These are phyloP conservation scores for Backusella circina DNA, from an alignment of 192 early-diverging fungal species.

Conservation along the genomic window DNA sequence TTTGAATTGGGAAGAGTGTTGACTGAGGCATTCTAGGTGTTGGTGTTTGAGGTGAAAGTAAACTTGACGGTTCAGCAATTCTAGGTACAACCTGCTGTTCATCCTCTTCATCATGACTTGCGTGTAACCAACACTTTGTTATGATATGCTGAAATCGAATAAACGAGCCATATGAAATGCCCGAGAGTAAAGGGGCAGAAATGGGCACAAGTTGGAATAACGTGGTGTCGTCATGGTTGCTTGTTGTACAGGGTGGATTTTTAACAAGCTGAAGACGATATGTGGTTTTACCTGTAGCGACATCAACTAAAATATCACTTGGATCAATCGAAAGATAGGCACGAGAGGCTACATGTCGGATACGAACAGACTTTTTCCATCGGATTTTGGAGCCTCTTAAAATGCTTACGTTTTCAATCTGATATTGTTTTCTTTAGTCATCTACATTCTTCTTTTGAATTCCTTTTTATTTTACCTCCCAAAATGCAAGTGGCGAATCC, in stretches of 20 bases:
- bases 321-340: slow-evolving; percentile 24
- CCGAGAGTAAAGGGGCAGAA: background rate
- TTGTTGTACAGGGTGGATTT: background rate
- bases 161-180: slow-evolving; percentile 13
- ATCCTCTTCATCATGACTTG: background rate
- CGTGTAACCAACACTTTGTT: slow-evolving; percentile 21
- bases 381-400: slow-evolving; percentile 3
- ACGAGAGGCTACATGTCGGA: slow-evolving; percentile 22
- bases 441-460: background rate
- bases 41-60: background rate
- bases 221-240: slow-evolving; percentile 7
- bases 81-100: background rate
- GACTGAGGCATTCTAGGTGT: background rate
- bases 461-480: slow-evolving; percentile 15
- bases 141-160: slow-evolving; percentile 17
- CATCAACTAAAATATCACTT: slow-evolving; percentile 16
- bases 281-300: background rate
- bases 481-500: slow-evolving; percentile 25
- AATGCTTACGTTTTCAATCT: slow-evolving; percentile 17
- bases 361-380: slow-evolving; percentile 23
- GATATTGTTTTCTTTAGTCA: background rate
- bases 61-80: background rate
- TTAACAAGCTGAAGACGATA: slow-evolving; percentile 12
- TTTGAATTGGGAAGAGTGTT: background rate
- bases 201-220: slow-evolving; percentile 11